Base-by-base conservation (phyloP, 2,329 filamentous ascomycete species). In the Cadophora sp. region DNA sequence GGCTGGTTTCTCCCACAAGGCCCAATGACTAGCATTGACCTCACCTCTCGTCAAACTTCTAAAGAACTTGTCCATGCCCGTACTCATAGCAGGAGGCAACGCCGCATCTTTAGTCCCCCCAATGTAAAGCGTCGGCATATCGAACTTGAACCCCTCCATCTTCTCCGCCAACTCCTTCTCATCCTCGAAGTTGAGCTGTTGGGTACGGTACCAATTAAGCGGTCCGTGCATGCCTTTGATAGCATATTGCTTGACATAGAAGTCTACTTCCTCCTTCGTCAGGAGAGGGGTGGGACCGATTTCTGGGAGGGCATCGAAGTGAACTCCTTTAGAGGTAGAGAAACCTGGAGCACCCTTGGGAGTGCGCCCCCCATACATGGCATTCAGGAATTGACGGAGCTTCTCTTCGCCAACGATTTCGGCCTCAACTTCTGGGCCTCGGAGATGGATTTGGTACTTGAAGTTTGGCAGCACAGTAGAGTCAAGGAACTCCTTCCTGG, bases 171-270 rank as follows among this genome's bases (percentile, higher is more conserved):
- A 81, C 50, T 82, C 77, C 58, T 78, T 72, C 75, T 97, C 96
- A 70, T 97, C 93, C 48, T 92, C 85, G 76, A 84, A 91, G 79
- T 97, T 97, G 70, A 90, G 78, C 77, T 86, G 81, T 22, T 87
- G 83, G 2, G 87, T 91, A 51, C 94, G 89, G 81, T 99, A 99
- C 92, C 93, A 97, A 80, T 94, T 96, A 68, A 93, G 82, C 18
- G 93, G 92, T 0, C 93, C 93, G 71, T 89, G 87, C 71, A 98
- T 79, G 55, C 93, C 93, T 75, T 89, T 86, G 50, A 86, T 84
- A n/a, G 82, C 79, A 79, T 90, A 97, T 80, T 94, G 84, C 36
- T 86, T 80, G 20, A 87, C 87, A 78, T 97, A 97, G 80, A 88
- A 91, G 64, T 94, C 89, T 53, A 95, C 79, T 79, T 94, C 91